Base-by-base conservation (phyloP, 345 rosid species). In the Salix caprea region DNA sequence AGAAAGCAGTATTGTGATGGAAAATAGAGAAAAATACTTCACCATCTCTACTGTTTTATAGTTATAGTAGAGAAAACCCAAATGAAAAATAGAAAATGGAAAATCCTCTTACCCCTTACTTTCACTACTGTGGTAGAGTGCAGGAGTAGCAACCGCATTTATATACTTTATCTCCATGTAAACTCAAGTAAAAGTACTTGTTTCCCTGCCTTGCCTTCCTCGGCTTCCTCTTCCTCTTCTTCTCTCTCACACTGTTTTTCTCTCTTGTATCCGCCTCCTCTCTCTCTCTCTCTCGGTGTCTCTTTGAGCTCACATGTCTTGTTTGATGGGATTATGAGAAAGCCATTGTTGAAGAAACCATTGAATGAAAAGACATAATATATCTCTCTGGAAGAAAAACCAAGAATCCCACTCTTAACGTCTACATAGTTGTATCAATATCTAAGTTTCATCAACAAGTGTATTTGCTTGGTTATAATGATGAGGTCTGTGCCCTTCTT, bases 401-500 rank as follows among this genome's bases (percentile, higher is more conserved):
- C 28, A 58, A n/a, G 15, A 23, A 58, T 58, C 64, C 64, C 28
- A 58, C 62, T 58, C 4, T 58, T 58, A 58, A 23, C 62, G 69
- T 66, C 42, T 36, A 15, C 40, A 36, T 18, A 66, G 23, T 10
- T 34, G 69, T 68, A 2, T 28, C 16, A 11, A 42, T 42, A 42
- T 42, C 46, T 0, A 42, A 42, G 69, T 66, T 32, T 34, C 69
- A 37, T 13, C 71, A 69, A 14, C 71, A 39, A 16, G 26, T 71
- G 64, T 64, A 64, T 64, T 30, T 44, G 69, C 76, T 64, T 54
- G 23, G 71, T 62, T 40, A 74, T 64, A 62, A 74, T 74, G 76
- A 74, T 62, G 68, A 74, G 76, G 76, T 74, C 69, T 28, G 76
- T 74, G 15, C n/a, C 18, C 65, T 58, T 71, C 66, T 62, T 50